These are phyloP conservation scores for Funneliformis caledonium DNA, from an alignment of 371 early-diverging fungal genomes.

Conservation along the genomic window DNA sequence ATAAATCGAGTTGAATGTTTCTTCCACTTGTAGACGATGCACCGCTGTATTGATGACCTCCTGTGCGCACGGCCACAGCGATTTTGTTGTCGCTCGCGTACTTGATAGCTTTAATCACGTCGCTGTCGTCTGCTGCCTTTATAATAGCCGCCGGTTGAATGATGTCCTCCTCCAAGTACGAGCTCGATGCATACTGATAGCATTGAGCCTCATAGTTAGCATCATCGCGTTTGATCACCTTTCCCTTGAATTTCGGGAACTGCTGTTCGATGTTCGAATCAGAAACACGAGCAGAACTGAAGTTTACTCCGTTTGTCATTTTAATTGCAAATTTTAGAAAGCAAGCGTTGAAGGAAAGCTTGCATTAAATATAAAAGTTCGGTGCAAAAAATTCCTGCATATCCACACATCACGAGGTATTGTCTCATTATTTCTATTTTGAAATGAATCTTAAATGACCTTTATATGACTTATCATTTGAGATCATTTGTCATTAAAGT, in stretches of 20 bases:
- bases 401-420: too few species aligned
- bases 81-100: slow-evolving; percentile 41
- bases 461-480: too few species aligned
- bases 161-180: slow-evolving; percentile 7
- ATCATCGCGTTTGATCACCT: slow-evolving; percentile 37
- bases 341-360: slow-evolving; percentile 5
- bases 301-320: not conserved
- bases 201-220: slow-evolving; percentile 27
- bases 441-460: too few species aligned
- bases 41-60: slow-evolving; percentile 47
- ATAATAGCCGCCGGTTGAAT: slow-evolving; percentile 41
- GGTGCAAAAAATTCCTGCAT: slow-evolving; percentile 1
- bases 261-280: not conserved
- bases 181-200: slow-evolving; percentile 44
- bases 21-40: slow-evolving; percentile 44
- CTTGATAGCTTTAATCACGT: slow-evolving; percentile 44
- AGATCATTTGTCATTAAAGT: too few species aligned
- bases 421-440: too few species aligned
- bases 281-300: not conserved
- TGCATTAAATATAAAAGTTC: not conserved
- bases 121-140: slow-evolving; percentile 40
- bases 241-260: slow-evolving; percentile 38
- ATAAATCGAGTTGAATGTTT: slow-evolving; percentile 47
- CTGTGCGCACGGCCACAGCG: slow-evolving; percentile 45
- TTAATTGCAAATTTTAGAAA: slow-evolving; percentile 25